A percentile compares a stretch with the other conserved stretches of the same genome.
Conservation (phyloP, 257 asterid genomes). For the Henckelia pumila region DNA sequence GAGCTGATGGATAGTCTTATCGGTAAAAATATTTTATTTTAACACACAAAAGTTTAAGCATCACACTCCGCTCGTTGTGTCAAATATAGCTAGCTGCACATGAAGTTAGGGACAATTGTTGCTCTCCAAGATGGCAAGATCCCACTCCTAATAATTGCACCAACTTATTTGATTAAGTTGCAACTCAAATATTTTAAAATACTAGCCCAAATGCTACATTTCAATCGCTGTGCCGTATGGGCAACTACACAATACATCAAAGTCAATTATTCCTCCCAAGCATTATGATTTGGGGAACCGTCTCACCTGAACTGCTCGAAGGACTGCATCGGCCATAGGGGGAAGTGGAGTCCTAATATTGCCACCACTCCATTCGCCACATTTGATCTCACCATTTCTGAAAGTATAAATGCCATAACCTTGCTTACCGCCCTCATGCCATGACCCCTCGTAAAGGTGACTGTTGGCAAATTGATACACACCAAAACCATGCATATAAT, state of each 20-base stretch:
- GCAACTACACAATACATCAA: not conserved
- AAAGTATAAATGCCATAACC: slow-evolving; percentile 46
- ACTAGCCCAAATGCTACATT: too few relatives aligned
- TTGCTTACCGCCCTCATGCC: slow-evolving; percentile 52
- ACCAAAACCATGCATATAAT: slow-evolving; percentile 53
- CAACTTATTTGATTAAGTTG: too few relatives aligned
- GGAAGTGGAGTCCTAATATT: not conserved
- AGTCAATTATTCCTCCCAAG: not conserved
- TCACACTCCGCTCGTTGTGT: not conserved
- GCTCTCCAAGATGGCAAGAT: too few relatives aligned
- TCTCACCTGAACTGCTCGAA: not conserved
- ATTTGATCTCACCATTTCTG: slow-evolving; percentile 39
- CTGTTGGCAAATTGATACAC: slow-evolving; percentile 46
- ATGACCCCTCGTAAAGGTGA: slow-evolving; percentile 47
- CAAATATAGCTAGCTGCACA: not conserved
- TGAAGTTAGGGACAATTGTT: too few relatives aligned
- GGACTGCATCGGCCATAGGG: not conserved
- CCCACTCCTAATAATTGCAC: too few relatives aligned
- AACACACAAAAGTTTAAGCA: not conserved
- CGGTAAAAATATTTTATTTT: not conserved
- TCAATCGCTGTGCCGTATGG: not conserved
- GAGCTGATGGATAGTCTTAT: not conserved
- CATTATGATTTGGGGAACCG: not conserved
- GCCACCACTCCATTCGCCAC: slow-evolving; percentile 38
- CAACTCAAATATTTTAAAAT: too few relatives aligned